Evolutionary conservation across 2,329 filamentous ascomycete genomes (phyloP), one percentile per base, ranked within the genome.

Genomic region (Mariannaea sp.): DNA sequence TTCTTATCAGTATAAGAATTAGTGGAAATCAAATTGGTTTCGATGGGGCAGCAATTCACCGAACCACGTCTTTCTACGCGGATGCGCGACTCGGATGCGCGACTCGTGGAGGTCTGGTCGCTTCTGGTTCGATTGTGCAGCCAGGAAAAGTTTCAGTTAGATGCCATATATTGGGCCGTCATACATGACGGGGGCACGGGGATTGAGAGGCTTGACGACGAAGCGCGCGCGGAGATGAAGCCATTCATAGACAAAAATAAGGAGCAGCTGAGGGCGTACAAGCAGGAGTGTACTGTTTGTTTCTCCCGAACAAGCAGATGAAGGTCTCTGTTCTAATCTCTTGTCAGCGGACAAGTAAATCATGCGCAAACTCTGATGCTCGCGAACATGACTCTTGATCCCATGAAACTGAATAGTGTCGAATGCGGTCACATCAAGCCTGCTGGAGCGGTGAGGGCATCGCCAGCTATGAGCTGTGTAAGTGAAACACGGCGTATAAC

Each of bases 81-180:
- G n/a, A n/a, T n/a, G n/a, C n/a, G n/a, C n/a, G n/a, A 14, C 35
- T 5, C 41, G 41, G 5, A 51, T 51, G 41, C 41, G 33, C 8
- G 33, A 51, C 7, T 51, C 41, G 12, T 51, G 41, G 73, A 56
- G 22, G 14, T 65, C 55, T 12, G 63, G 65, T 7, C 61, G 62
- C 17, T 74, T 75, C 58, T 74, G 69, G 71, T 72, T 74, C 45
- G 57, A 75, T 38, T 71, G 66, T 57, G 69, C 66, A n/a, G 65
- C 66, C 10, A 65, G 71, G 48, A 72, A 66, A 43, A 67, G 68
- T 49, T 71, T 72, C 13, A 73, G 30, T 24, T 73, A 1, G 71
- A 74, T 55, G 58, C 46, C 2, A 61, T 71, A 14, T 74, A 71
- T 53, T 73, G 67, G 68, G 53, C 54, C 19, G 55, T 50, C 7